Conservation (phyloP, 2,329 filamentous ascomycete genomes). For the Herpotrichia juniperi region DNA sequence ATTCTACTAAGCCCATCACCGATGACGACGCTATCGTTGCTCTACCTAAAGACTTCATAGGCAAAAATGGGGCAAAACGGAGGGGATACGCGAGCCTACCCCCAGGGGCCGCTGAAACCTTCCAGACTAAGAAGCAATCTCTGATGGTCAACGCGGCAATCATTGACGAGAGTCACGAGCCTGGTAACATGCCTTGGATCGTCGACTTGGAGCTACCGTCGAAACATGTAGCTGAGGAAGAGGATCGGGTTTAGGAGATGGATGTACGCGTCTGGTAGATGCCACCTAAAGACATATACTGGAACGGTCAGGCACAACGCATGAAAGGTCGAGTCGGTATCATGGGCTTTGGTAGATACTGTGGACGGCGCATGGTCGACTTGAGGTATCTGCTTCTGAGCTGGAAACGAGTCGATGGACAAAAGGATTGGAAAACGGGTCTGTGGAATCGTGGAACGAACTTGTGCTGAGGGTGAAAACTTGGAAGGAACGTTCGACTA, state of each 20-base stretch:
- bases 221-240: neutral
- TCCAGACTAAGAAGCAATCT: constrained; percentile 52
- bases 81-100: constrained; percentile 30
- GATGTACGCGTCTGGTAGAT: neutral
- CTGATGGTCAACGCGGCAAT: constrained; percentile 63
- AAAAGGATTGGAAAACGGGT: too few species aligned
- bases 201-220: constrained; percentile 55
- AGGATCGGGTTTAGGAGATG: neutral
- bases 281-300: neutral
- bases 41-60: constrained; percentile 25
- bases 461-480: neutral
- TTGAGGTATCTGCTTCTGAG: too few species aligned
- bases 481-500: neutral
- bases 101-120: constrained; percentile 30
- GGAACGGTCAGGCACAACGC: too few species aligned
- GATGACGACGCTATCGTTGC: constrained; percentile 14
- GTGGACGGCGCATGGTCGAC: too few species aligned
- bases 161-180: constrained; percentile 53
- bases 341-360: too few species aligned
- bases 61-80: constrained; percentile 25
- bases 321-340: too few species aligned
- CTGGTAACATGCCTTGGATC: constrained; percentile 59
- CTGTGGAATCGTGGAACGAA: too few species aligned
- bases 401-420: neutral
- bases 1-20: neutral